Evolutionary conservation across 495 filamentous ascomycete species (phyloP).

Genomic region (Talaromyces nanjingensis): DNA sequence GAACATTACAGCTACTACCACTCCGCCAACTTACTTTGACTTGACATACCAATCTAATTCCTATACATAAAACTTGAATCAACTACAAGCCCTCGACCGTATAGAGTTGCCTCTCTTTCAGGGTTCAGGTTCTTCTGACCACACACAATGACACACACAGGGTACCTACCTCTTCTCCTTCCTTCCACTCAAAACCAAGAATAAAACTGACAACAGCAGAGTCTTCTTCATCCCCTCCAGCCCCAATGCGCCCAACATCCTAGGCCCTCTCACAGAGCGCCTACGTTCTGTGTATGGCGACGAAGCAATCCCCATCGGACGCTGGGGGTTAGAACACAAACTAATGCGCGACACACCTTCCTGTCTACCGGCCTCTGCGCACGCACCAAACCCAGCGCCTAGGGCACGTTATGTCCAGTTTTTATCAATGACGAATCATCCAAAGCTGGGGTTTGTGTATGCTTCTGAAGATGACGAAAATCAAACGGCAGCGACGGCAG

Average conservation of each 20-base stretch:
- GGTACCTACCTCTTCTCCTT: neutral
- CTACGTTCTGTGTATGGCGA: slow-evolving; percentile 33
- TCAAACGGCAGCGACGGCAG: neutral
- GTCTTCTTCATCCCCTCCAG: slow-evolving; percentile 42
- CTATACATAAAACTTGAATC: neutral
- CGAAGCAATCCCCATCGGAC: slow-evolving; percentile 29
- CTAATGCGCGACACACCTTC: slow-evolving; percentile 42
- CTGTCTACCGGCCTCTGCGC: slow-evolving; percentile 26
- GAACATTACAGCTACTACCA: neutral
- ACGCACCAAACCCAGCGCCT: slow-evolving; percentile 18
- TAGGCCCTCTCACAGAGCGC: slow-evolving; percentile 30
- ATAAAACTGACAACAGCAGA: slow-evolving; percentile 14
- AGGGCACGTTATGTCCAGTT: slow-evolving; percentile 40
- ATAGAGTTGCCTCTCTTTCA: neutral
- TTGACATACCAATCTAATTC: neutral
- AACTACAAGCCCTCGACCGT: neutral
- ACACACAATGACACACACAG: neutral
- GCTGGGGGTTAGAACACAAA: slow-evolving; percentile 39
- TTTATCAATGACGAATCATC: slow-evolving; percentile 33
- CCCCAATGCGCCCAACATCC: slow-evolving; percentile 31
- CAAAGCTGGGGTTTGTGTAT: slow-evolving; percentile 38
- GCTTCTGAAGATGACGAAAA: slow-evolving; percentile 21
- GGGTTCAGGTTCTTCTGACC: neutral
- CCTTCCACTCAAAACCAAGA: neutral
- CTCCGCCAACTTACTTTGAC: neutral